These are phyloP conservation scores for Tolypocladium sp. DNA, from an alignment of 2,329 filamentous ascomycete genomes.

Conservation along the genomic window DNA sequence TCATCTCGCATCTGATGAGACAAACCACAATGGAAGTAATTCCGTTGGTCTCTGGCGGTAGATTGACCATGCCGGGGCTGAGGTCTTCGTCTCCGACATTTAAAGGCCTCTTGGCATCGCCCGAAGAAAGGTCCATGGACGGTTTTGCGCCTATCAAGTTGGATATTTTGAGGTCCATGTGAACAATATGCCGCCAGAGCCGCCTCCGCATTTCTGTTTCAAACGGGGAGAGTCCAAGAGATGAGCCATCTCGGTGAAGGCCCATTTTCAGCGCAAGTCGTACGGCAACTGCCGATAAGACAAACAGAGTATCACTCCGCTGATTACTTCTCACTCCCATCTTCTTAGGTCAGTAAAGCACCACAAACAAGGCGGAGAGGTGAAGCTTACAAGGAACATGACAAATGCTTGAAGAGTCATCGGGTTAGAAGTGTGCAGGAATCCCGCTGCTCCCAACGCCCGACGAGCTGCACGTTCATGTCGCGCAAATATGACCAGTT, in stretches of 20 bases:
- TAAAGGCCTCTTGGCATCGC: not conserved
- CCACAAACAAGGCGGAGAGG: not conserved
- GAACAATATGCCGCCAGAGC: not conserved
- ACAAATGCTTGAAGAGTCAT: not conserved
- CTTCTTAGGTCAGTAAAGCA: not conserved
- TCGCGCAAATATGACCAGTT: not conserved
- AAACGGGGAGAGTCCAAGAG: not conserved
- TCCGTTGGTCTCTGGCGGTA: not conserved
- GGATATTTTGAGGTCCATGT: not conserved
- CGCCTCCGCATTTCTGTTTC: not conserved
- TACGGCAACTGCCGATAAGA: not conserved
- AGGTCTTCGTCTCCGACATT: not conserved
- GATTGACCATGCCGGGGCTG: not conserved
- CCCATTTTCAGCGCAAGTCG: not conserved
- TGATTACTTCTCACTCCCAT: not conserved
- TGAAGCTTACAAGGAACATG: not conserved
- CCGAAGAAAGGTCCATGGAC: not conserved
- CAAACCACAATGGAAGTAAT: not conserved
- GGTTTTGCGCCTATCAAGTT: not conserved
- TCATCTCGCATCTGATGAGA: not conserved
- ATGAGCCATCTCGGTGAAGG: not conserved
- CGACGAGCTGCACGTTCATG: not conserved
- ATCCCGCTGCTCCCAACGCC: not conserved
- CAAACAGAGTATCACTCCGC: not conserved
- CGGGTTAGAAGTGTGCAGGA: not conserved